Conservation (phyloP, 2,329 filamentous ascomycete species). For the Ascochyta viciae-villosae region DNA sequence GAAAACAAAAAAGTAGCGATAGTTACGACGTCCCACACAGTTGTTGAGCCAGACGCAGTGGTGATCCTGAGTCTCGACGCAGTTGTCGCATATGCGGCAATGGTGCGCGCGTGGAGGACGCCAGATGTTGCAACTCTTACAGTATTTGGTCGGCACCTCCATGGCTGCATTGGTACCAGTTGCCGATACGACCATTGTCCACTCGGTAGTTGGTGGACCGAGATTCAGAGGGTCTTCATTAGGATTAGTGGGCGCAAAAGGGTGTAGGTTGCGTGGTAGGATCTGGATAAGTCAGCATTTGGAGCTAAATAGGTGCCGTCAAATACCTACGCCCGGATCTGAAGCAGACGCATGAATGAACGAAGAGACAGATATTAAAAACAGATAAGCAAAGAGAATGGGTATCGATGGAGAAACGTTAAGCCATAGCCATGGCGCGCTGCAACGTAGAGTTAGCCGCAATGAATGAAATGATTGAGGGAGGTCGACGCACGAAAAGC, state of each 20-base stretch:
- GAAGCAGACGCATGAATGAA: slow-evolving; percentile 92
- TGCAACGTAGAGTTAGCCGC: slow-evolving; percentile 38
- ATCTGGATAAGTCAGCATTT: slow-evolving; percentile 65
- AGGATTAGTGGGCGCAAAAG: slow-evolving; percentile 77
- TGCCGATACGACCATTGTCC: slow-evolving; percentile 87
- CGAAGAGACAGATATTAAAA: slow-evolving; percentile 88
- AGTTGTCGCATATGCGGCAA: slow-evolving; percentile 96
- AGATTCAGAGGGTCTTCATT: slow-evolving; percentile 81
- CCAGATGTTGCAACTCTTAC: slow-evolving; percentile 97
- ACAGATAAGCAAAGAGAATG: slow-evolving; percentile 88
- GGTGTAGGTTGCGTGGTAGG: slow-evolving; percentile 88
- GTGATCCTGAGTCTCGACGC: slow-evolving; percentile 95
- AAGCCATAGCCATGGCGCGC: slow-evolving; percentile 82
- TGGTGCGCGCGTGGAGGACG: slow-evolving; percentile 94
- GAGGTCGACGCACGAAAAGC: slow-evolving; percentile 67
- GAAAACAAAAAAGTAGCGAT: slow-evolving; percentile 96
- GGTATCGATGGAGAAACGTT: slow-evolving; percentile 88
- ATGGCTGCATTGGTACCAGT: slow-evolving; percentile 81
- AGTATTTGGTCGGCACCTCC: slow-evolving; percentile 98
- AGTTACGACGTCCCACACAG: slow-evolving; percentile 94
- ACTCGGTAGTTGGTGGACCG: slow-evolving; percentile 88
- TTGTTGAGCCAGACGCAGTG: slow-evolving; percentile 99
- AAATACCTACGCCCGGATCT: slow-evolving; percentile 82
- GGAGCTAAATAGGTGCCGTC: neutral
- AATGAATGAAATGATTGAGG: neutral